A percentile compares a stretch with the other conserved stretches of the same genome.
These are phyloP conservation scores for Saccharata proteae DNA, from an alignment of 2,329 filamentous ascomycete genomes.

Conservation along the genomic window DNA sequence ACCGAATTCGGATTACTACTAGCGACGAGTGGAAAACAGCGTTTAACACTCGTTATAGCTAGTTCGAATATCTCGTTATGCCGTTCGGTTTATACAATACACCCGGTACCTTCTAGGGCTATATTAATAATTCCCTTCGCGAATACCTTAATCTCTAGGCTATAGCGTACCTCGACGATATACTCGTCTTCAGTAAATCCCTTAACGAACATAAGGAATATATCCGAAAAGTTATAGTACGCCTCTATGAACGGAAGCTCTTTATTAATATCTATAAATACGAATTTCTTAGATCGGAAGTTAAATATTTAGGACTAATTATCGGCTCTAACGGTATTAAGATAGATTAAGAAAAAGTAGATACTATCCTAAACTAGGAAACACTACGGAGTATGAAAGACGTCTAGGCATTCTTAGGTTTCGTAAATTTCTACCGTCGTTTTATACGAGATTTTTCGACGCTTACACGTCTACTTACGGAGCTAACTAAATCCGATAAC, in stretches of 20 bases:
- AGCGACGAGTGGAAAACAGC: slow-evolving; percentile 6
- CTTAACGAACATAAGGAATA: background rate
- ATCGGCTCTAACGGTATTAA: slow-evolving; percentile 1
- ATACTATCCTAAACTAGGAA: background rate
- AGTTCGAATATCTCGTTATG: slow-evolving; percentile 15
- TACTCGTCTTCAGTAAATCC: slow-evolving; percentile 1
- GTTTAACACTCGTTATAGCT: slow-evolving; percentile 13
- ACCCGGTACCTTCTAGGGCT: slow-evolving; percentile 11
- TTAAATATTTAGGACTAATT: slow-evolving; percentile 3
- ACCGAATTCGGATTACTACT: background rate
- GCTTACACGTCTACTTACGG: slow-evolving; percentile 7
- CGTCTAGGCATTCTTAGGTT: slow-evolving; percentile 13
- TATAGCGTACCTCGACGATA: slow-evolving; percentile 1
- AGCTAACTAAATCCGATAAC: background rate
- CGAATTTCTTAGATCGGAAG: slow-evolving; percentile 1
- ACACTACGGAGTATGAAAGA: slow-evolving; percentile 2
- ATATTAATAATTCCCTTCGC: slow-evolving; percentile 10
- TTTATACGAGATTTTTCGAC: slow-evolving; percentile 15
- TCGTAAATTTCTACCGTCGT: slow-evolving; percentile 15
- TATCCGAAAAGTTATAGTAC: background rate
- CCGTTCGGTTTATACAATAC: slow-evolving; percentile 16
- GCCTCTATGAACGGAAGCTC: background rate
- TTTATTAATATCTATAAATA: background rate
- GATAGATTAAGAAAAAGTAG: slow-evolving; percentile 3
- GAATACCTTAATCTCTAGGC: slow-evolving; percentile 4